phyloP scores from a whole-genome alignment of 1,284 basidiomycete genomes.

The Sanghuangporus weigelae region DNA sequence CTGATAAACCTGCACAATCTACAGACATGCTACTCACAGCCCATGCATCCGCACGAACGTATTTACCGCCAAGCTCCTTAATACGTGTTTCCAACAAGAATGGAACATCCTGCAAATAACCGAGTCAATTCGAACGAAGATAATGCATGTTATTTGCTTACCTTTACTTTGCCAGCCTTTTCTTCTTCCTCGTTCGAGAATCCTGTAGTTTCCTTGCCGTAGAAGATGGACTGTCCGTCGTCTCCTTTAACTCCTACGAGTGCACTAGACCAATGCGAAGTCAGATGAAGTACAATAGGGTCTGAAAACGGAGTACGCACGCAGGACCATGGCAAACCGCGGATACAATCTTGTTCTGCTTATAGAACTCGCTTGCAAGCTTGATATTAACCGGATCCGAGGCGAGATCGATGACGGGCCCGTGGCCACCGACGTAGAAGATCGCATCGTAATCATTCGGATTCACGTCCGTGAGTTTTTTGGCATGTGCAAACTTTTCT shows the following conservation, averaged over 20 bases:
- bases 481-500: constrained; percentile 53
- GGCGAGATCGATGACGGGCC: constrained; percentile 66
- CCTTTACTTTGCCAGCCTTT: constrained; percentile 37
- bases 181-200: constrained; percentile 74
- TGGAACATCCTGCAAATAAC: constrained; percentile 41
- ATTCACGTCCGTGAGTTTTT: constrained; percentile 57
- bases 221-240: constrained; percentile 58
- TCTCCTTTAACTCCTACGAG: constrained; percentile 50
- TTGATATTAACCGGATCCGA: constrained; percentile 51
- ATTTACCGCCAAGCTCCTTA: constrained; percentile 47
- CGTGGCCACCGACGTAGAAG: constrained; percentile 77
- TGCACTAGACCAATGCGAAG: constrained; percentile 25
- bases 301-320: constrained; percentile 22
- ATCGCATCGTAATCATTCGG: constrained; percentile 63
- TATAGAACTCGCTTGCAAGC: constrained; percentile 61
- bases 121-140: not conserved
- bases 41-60: constrained; percentile 51
- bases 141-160: constrained; percentile 11
- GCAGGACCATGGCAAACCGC: constrained; percentile 78
- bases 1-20: not conserved
- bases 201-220: constrained; percentile 53
- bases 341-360: constrained; percentile 47
- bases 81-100: constrained; percentile 69
- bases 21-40: constrained; percentile 34
- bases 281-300: constrained; percentile 17